Percentiles rank a stretch among this genome's conserved stretches.
Conservation (phyloP, 108 stramenopile species). For the Cyclostephanos invisitatus region DNA sequence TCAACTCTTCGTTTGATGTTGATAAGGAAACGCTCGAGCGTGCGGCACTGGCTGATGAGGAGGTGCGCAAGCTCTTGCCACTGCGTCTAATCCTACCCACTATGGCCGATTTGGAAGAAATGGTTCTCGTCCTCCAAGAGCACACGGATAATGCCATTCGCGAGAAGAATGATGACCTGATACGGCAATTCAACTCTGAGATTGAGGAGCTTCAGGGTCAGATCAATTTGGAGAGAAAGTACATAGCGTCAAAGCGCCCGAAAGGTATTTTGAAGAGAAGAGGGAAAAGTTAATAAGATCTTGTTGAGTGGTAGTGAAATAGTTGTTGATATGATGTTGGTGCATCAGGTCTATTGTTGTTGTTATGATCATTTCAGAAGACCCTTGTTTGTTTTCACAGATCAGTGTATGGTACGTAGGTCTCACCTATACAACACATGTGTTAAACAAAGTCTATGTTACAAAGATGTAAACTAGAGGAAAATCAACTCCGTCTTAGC, state of each 20-base stretch:
- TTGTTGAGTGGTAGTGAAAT: conserved; percentile 8
- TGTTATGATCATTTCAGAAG: too few relatives aligned
- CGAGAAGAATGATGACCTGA: conserved; percentile 22
- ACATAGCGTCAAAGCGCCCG: conserved; percentile 16
- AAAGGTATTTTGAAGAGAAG: conserved; percentile 43
- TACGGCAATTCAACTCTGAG: conserved; percentile 23
- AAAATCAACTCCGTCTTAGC: too few relatives aligned
- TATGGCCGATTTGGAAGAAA: conserved; percentile 33
- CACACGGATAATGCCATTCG: conserved; percentile 46
- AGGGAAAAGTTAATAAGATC: conserved; percentile 19
- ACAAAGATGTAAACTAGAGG: too few relatives aligned
- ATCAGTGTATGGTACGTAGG: too few relatives aligned
- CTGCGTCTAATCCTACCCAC: conserved; percentile 49
- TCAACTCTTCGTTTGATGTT: conserved; percentile 45
- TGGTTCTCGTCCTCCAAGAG: conserved; percentile 42
- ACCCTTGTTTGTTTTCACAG: too few relatives aligned
- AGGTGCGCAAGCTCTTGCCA: conserved; percentile 52
- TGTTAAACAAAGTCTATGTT: too few relatives aligned
- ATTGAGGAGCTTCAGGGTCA: conserved; percentile 47
- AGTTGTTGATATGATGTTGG: too few relatives aligned
- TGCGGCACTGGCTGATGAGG: conserved; percentile 51
- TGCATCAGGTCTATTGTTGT: too few relatives aligned
- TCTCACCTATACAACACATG: too few relatives aligned
- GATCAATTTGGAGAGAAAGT: conserved; percentile 38
- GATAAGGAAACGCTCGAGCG: conserved; percentile 45